Conservation (phyloP, 768 basidiomycete species). For the Hortiboletus flavorubellus region DNA sequence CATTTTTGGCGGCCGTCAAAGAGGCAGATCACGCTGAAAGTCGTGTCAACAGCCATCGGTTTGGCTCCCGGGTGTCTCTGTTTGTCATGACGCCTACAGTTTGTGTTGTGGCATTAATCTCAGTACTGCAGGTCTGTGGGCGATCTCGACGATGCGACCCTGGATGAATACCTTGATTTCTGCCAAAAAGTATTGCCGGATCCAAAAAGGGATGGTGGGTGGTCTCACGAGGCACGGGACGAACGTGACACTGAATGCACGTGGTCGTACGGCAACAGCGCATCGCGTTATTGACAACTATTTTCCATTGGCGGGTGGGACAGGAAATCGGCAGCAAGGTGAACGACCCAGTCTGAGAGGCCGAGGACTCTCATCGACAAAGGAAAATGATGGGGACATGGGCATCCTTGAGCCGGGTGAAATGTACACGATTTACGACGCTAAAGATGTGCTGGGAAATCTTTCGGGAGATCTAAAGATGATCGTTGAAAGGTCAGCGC, state of each 20-base stretch:
- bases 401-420: conserved; percentile 50
- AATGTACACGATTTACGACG: conserved; percentile 59
- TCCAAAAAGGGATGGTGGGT: conserved; percentile 25
- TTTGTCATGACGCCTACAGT: conserved; percentile 33
- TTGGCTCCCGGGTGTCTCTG: conserved; percentile 45
- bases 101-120: conserved; percentile 3
- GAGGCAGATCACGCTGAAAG: conserved; percentile 35
- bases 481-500: conserved; percentile 50
- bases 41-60: conserved; percentile 33
- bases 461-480: conserved; percentile 48
- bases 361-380: conserved; percentile 10
- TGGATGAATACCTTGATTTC: conserved; percentile 67
- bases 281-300: conserved; percentile 37
- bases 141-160: conserved; percentile 45
- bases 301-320: conserved; percentile 36
- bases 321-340: not conserved
- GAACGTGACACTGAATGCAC: conserved; percentile 14
- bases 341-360: conserved; percentile 1
- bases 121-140: conserved; percentile 44
- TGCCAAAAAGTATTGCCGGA: conserved; percentile 53
- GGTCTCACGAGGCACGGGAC: conserved; percentile 9
- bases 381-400: conserved; percentile 2
- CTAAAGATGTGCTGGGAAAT: conserved; percentile 63
- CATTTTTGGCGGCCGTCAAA: conserved; percentile 45
- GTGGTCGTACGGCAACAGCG: conserved; percentile 14